Evolutionary conservation across 139 green algal genomes (phyloP), one percentile per base, ranked within the genome.

Genomic region (Coelastrella sp.): DNA sequence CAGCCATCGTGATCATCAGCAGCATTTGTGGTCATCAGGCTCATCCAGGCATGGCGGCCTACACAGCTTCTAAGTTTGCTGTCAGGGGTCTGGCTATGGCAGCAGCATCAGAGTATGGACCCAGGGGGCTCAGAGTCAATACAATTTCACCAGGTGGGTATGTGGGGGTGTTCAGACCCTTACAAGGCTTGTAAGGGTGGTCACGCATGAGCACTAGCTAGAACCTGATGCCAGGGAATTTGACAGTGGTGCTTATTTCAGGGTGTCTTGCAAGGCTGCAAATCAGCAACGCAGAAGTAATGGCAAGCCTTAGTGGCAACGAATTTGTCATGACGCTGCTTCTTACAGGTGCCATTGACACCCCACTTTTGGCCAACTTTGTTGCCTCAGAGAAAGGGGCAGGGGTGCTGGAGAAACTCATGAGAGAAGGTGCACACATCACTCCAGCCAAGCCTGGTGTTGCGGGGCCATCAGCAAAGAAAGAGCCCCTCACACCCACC

Each of bases 41-140:
- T 7, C 35, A 75, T 6, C 41, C 79, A 9, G 64, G 64, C 25
- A 53, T 78, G 79, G 40, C 63, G 27, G 34, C 63, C 1, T 85
- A 85, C 34, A 7, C 5, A 23, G 43, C 64, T 6, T 32, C n/a
- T 15, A 85, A 85, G 63, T 62, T 51, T 66, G 79, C 27, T 6
- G 41, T 85, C 30, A 50, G 63, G 30, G 79, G 79, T 0, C 21
- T 85, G 41, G 79, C 60, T 35, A 27, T 45, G 17, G 45, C 41
- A 34, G 79, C 79, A 34, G 79, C 79, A 50, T 45, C 45, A 30
- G 79, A 85, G 40, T 74, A 77, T 51, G 79, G 79, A 3, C 75
- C 75, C 7, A 34, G 51, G 34, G 75, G 75, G 21, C 75, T 82
- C 13, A 50, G 75, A 32, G 71, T 79, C n/a, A 79, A 79, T 41